Evolutionary conservation across 2,329 filamentous ascomycete species (phyloP).

Genomic region (Microdochium bolleyi): DNA sequence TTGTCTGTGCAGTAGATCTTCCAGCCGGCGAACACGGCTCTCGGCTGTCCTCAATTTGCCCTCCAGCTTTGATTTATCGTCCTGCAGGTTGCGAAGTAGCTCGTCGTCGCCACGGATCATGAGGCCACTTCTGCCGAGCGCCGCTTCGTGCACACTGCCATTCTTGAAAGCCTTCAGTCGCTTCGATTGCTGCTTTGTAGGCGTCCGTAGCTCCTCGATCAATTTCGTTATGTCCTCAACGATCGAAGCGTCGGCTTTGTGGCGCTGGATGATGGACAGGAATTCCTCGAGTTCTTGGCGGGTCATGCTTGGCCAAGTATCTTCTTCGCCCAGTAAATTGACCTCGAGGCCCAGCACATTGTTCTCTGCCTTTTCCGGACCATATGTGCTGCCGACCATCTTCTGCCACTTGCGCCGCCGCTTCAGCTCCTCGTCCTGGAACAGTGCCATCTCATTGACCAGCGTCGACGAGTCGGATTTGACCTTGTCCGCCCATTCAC

Average conservation of each 20-base stretch:
- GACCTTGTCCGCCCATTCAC: constrained; percentile 89
- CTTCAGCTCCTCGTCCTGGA: constrained; percentile 88
- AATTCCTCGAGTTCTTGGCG: constrained; percentile 74
- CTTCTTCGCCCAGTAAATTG: constrained; percentile 72
- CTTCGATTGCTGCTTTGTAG: constrained; percentile 80
- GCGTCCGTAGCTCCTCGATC: constrained; percentile 69
- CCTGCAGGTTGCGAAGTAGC: constrained; percentile 65
- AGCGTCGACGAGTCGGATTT: constrained; percentile 78
- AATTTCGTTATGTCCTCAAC: constrained; percentile 68
- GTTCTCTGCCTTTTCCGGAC: constrained; percentile 56
- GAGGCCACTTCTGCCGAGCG: constrained; percentile 77
- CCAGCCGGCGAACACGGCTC: constrained; percentile 81
- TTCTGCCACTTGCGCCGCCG: constrained; percentile 87
- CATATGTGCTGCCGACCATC: constrained; percentile 68
- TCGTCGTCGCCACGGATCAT: constrained; percentile 85
- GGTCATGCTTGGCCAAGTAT: constrained; percentile 69
- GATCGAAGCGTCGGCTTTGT: constrained; percentile 58
- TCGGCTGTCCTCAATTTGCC: constrained; percentile 74
- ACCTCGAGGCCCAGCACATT: constrained; percentile 74
- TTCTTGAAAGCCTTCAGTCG: constrained; percentile 92
- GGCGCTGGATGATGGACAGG: constrained; percentile 54
- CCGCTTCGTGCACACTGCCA: constrained; percentile 88
- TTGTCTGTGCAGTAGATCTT: constrained; percentile 87
- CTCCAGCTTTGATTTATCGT: constrained; percentile 71
- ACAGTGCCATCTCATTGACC: constrained; percentile 85